Base-by-base conservation (phyloP, 306 rosid genomes). In the Quercus mongolica region DNA sequence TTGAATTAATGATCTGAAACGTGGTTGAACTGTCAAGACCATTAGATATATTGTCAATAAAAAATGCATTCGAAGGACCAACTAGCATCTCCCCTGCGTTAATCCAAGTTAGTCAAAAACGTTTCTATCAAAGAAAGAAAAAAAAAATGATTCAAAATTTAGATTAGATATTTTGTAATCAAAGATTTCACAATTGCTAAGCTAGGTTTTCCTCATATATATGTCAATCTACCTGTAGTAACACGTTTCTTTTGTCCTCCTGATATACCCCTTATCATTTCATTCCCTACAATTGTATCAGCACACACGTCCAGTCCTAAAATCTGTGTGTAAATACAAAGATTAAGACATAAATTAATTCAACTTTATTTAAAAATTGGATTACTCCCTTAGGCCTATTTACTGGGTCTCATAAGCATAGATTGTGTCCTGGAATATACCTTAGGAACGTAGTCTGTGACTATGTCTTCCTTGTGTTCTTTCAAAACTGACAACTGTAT, bases 231-330 rank as follows among this genome's bases (percentile, higher is more conserved):
- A 72, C 85, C 81, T 6, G 72, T 82, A 1, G 86, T 68, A 46
- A 78, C 82, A 54, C 82, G 71, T 59, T 58, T 78, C 82, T 44
- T 78, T 78, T 78, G 76, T 70, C 75, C 81, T 68, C 81, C 80
- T 21, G 73, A 78, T 54, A 83, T 14, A 5, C 86, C 86, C 62
- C 82, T 56, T 57, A 0, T 57, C 82, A 83, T 73, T 1, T 62
- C 41, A 33, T 78, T 52, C 59, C 86, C 86, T 10, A 78, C 73
- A 55, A 74, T 79, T 52, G 59, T 78, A 69, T 83, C 79, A 46
- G 86, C 86, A 74, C 86, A 83, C 3, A 11, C 69, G 38, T 78
- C 86, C 71, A 83, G 38, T 31, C 57, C 86, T 67, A 83, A 67
- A 83, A 83, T 78, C 86, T 83, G 68, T 67, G 17, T 3, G 15